A percentile compares a stretch with the other conserved stretches of the same genome.
Conservation (phyloP, 1,139 yeast species). For the Geotrichum histeridarum region DNA sequence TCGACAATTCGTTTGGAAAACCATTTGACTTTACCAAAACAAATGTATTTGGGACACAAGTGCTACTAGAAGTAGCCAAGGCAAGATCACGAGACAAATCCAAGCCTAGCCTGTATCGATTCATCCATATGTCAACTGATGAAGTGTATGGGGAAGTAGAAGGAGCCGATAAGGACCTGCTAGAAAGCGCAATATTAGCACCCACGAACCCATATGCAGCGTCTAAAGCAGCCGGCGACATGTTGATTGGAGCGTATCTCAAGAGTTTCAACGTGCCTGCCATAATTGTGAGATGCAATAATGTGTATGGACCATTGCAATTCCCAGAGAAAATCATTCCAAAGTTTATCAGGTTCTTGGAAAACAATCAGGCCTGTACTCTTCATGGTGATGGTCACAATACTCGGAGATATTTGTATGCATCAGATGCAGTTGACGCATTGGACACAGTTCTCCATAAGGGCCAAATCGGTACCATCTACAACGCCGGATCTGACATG, state of each 20-base stretch:
- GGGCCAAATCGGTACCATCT: slow-evolving; percentile 39
- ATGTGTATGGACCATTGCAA: slow-evolving; percentile 54
- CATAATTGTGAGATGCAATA: slow-evolving; percentile 48
- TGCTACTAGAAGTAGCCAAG: slow-evolving; percentile 45
- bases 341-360: slow-evolving; percentile 35
- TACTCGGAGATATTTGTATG: slow-evolving; percentile 47
- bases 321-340: slow-evolving; percentile 57
- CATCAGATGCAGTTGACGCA: slow-evolving; percentile 47
- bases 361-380: slow-evolving; percentile 32
- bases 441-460: slow-evolving; percentile 38
- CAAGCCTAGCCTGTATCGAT: slow-evolving; percentile 18
- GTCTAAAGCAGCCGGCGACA: slow-evolving; percentile 53
- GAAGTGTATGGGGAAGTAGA: slow-evolving; percentile 52
- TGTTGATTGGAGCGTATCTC: slow-evolving; percentile 47
- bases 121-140: slow-evolving; percentile 56
- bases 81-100: background rate
- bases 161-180: slow-evolving; percentile 32
- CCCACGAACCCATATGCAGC: slow-evolving; percentile 63
- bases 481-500: slow-evolving; percentile 47
- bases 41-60: slow-evolving; percentile 50
- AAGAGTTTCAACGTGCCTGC: slow-evolving; percentile 46
- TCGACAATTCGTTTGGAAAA: slow-evolving; percentile 48
- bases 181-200: slow-evolving; percentile 40
- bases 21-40: slow-evolving; percentile 48
- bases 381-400: slow-evolving; percentile 50